Evolutionary conservation across 305 asterid genomes (phyloP), one percentile per base, ranked within the genome.

Genomic region (Salvia sclarea): DNA sequence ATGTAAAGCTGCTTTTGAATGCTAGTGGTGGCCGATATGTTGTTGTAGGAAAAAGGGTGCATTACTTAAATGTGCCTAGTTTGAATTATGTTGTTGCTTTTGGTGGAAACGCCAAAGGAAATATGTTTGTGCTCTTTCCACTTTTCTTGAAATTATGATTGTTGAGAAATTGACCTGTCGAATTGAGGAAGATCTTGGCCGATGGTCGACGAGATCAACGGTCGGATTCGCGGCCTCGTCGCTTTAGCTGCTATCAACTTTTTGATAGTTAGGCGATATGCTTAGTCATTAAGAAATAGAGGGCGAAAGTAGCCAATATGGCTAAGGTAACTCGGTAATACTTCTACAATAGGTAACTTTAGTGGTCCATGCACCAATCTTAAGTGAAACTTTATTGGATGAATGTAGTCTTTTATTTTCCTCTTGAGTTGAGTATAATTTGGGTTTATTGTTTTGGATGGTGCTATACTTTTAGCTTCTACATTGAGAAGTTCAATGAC

Each of bases 261-360:
- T 75, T 37, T 75, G 58, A 17, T 22, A 44, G 78, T 69, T 55
- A 57, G 75, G 72, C 50, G 61, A 55, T 57, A 80, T 83, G 64
- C 95, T 89, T 87, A 69, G 80, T 72, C 86, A 80, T 54, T 87
- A 89, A 89, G 96, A 58, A 84, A 88, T 6, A 6, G n/a, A n/a
- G n/a, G 33, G 18, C 6, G 6, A 30, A 13, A 56, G 63, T 37
- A 49, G 66, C 48, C 44, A 56, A 54, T 63, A 38, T 65, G 63
- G 43, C 24, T 65, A 63, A 71, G 78, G 45, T 71, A 74, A 71
- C 75, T 59, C 65, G 1, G 68, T 64, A 41, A 28, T 6, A 31
- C 22, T 48, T n/a, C 21, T 60, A 13, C 55, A 21, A 14, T 7
- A 17, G 40, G 18, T 3, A 12, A 28, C 57, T 10, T 45, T 55